phyloP scores from a whole-genome alignment of 768 basidiomycete genomes.

The Cyclocybe aegerita region DNA sequence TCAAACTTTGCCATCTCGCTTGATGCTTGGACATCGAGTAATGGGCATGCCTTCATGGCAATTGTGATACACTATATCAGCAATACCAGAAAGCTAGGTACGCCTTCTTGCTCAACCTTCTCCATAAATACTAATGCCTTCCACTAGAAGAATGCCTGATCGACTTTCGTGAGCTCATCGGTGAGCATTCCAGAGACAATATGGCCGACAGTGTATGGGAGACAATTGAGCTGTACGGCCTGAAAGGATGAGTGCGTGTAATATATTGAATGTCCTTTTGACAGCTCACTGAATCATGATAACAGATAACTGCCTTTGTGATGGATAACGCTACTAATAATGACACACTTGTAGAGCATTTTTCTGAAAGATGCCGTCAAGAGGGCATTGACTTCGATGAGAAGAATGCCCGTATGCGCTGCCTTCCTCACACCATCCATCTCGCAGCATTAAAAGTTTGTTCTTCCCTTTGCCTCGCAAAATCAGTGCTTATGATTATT shows the following conservation, averaged over 20 bases:
- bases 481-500: too few relatives aligned
- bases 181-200: conserved; percentile 31
- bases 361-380: conserved; percentile 12
- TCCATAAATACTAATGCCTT: not conserved
- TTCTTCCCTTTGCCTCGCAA: too few relatives aligned
- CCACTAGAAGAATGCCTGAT: conserved; percentile 30
- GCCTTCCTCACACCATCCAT: conserved; percentile 36
- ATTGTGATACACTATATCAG: conserved; percentile 26
- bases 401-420: conserved; percentile 21
- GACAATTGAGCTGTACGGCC: conserved; percentile 21
- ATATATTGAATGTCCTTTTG: not conserved
- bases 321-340: conserved; percentile 35
- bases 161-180: conserved; percentile 31
- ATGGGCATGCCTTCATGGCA: conserved; percentile 24
- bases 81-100: conserved; percentile 21
- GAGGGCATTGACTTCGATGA: conserved; percentile 21
- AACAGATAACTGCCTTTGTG: conserved; percentile 27
- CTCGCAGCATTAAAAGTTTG: conserved; percentile 29
- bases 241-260: conserved; percentile 5
- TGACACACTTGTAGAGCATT: conserved; percentile 23
- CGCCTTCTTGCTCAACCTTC: not conserved
- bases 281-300: not conserved
- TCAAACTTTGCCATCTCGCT: conserved; percentile 20
- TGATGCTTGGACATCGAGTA: conserved; percentile 28
- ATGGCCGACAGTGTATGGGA: conserved; percentile 31